Base-by-base conservation (phyloP, 768 basidiomycete genomes). In the Kwoniella newhampshirensis region DNA sequence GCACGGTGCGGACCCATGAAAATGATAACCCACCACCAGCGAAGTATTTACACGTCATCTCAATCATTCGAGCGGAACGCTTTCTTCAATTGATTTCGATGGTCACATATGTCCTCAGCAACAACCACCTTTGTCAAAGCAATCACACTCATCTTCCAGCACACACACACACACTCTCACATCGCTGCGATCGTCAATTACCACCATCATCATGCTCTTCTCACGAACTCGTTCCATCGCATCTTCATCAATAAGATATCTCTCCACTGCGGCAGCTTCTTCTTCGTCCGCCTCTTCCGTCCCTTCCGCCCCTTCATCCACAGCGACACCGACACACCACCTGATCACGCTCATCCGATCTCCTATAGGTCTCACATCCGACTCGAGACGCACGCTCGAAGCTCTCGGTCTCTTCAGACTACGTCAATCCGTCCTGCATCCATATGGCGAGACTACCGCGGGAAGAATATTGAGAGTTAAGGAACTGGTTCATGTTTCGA, bases 321-420 rank as follows among this genome's bases (percentile, higher is more conserved):
- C 52, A 28, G 41, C 12, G 8, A 8, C 51, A 41, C 63, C 75
- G 5, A 89, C 91, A 0, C 89, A 94, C 77, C 92, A 83, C 80
- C 88, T 88, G 79, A 87, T 97, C 67, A 94, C 91, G 18, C 85
- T 93, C 26, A 83, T 83, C 9, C 87, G 92, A 53, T 93, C 91
- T 4, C 86, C 85, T 46, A 92, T 93, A 60, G 86, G 89, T 0
- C 83, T 94, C 8, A 86, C 87, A 2, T 79, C 83, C 55, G 81
- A 81, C 65, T 83, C 85, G 54, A 82, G 86, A 70, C 85, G 81
- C 44, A 93, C 91, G 0, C 81, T 93, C 42, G 81, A 82, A n/a
- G 82, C 89, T 0, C 84, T 97, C 2, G 92, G 92, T 1, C 80
- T 97, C 48, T 41, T 57, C 37, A 86, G 87, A 55, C 83, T 91